Evolutionary conservation across 352 stramenopile species (phyloP), one percentile per base, ranked within the genome.

Genomic region (Phytophthora citrophthora): DNA sequence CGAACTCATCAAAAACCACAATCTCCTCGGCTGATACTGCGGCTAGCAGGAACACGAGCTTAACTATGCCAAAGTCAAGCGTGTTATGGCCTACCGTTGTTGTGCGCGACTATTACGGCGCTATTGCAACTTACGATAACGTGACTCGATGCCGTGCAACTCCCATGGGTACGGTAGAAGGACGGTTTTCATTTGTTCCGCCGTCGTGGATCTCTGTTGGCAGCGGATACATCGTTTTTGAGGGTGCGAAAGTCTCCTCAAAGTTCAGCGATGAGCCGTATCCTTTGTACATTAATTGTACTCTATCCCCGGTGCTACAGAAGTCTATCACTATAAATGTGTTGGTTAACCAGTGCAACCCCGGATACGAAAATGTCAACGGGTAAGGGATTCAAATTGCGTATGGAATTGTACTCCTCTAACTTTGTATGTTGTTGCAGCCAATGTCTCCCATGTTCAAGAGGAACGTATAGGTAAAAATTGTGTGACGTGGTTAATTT

Each of bases 391-490:
- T 10, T 34, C 29, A 12, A 34, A 11, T 13, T 34, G 9, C 9
- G 1, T 34, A 29, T 8, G 2, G 29, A 34, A 34, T 12, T 34
- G 8, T 34, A 12, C 8, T 7, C 31, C 12, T 44, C 49, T 61
- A 61, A 60, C 45, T 51, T 34, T 36, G 6, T 53, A 20, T 20
- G 0, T 40, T 41, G 2, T 56, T 46, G 9, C 55, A 90, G 79
- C 0, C 43, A 72, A 34, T 93, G 84, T 18, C 44, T 87, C 2
- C 61, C 69, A 10, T 93, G 84, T 52, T 72, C 78, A 44, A 89
- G 90, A 52, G 78, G 76, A 27, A 86, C 46, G 16, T 93, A 91
- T 58, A 91, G 82, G 82, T 91, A 70, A 34, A 15, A 51, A 6
- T 1, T 32, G 29, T 32, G 8, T 11, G 3, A 9, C 9, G 20